A percentile compares a stretch with the other conserved stretches of the same genome.
Conservation (phyloP, 371 early-diverging fungal species). For the Amoeboaphelidium occidentale region DNA sequence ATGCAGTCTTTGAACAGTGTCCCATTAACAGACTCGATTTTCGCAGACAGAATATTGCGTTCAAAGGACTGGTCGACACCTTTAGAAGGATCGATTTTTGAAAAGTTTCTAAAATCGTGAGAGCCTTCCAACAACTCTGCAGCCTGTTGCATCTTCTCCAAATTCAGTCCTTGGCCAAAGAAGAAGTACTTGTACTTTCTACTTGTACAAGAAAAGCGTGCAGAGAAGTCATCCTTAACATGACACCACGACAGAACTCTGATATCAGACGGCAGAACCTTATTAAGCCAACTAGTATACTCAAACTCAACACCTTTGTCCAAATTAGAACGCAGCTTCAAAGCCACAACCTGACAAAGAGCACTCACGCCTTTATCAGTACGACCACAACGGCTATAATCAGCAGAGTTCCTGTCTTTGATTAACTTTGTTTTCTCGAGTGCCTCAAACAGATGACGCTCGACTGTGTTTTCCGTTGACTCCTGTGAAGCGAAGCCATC, state of each 20-base stretch:
- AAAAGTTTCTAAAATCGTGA: conserved; percentile 86
- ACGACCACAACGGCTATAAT: conserved; percentile 63
- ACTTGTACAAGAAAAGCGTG: conserved; percentile 61
- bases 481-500: conserved; percentile 49
- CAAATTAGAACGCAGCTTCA: conserved; percentile 38
- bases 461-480: conserved; percentile 39
- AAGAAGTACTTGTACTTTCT: conserved; percentile 88
- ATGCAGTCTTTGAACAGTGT: neutral
- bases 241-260: conserved; percentile 78
- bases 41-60: neutral
- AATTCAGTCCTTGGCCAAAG: conserved; percentile 29
- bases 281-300: conserved; percentile 59
- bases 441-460: conserved; percentile 54
- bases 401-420: conserved; percentile 9
- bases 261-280: conserved; percentile 62
- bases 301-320: conserved; percentile 31
- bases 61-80: neutral
- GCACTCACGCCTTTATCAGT: conserved; percentile 91
- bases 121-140: conserved; percentile 39
- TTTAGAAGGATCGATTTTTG: conserved; percentile 67
- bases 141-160: conserved; percentile 49
- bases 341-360: conserved; percentile 62
- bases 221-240: conserved; percentile 43
- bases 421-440: conserved; percentile 33
- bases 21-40: neutral